Evolutionary conservation across 1,284 basidiomycete genomes (phyloP), one percentile per base, ranked within the genome.

Genomic region (Ustilago crameri): DNA sequence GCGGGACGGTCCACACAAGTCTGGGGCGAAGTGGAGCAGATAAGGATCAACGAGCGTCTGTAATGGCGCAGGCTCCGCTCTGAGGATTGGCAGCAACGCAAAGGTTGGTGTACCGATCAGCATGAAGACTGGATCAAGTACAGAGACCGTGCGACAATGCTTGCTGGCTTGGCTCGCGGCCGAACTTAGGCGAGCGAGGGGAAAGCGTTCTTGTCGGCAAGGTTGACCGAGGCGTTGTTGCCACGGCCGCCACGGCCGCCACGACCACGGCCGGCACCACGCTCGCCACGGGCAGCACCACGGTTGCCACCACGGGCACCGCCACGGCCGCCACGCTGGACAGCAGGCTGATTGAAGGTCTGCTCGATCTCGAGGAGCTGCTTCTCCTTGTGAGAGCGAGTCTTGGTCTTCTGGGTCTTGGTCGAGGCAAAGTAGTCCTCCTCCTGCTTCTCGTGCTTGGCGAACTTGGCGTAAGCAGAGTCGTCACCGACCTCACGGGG

Each of bases 211-310:
- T 78, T 54, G 74, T 83, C 81, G 47, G 68, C 61, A 40, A 83
- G 74, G 78, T 91, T 61, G 86, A 88, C 49, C 84, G 87, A 68
- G 87, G 89, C 74, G 84, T 88, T 37, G 87, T 87, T 69, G 87
- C 91, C 70, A 85, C 85, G 53, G 84, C 86, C 48, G 66, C 76
- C 7, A 86, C 88, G 12, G 86, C 90, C 47, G 86, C 87, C 81
- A 51, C 74, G 70, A 57, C 65, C 63, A 58, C 68, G 63, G 48
- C 55, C 51, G 44, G 57, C 56, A 42, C 68, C 71, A 54, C 73
- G 56, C 51, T 77, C 76, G 41, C 76, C 73, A 41, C 62, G 54
- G 24, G 65, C 63, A 52, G 65, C 63, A 53, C 70, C 75, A 60
- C 75, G 68, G 51, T 24, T 48, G 43, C 52, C 55, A 22, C 66